phyloP scores from a whole-genome alignment of 352 stramenopile genomes.

The Phytophthora pluvialis region DNA sequence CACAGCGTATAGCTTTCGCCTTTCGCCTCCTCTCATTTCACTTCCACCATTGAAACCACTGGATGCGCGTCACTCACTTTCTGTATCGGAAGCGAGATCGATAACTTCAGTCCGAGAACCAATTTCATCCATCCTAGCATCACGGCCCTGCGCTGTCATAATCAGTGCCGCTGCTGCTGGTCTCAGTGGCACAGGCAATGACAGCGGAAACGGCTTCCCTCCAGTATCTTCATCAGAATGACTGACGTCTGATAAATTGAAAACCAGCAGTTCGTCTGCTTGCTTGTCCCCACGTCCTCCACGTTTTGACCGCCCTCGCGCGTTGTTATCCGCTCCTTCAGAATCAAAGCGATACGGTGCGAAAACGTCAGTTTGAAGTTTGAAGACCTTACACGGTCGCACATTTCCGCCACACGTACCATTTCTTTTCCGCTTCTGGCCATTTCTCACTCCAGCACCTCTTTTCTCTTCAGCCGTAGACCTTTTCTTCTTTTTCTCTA shows the following conservation, averaged over 20 bases:
- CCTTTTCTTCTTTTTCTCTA: slow-evolving; percentile 16
- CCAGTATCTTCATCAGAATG: slow-evolving; percentile 36
- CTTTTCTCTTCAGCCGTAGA: slow-evolving; percentile 18
- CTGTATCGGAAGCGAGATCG: slow-evolving; percentile 57
- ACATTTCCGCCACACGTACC: slow-evolving; percentile 22
- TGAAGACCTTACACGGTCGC: not conserved
- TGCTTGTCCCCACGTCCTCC: slow-evolving; percentile 16
- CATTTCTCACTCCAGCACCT: slow-evolving; percentile 15
- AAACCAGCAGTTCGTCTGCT: slow-evolving; percentile 18
- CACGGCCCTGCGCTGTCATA: slow-evolving; percentile 21
- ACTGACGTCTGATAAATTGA: slow-evolving; percentile 49
- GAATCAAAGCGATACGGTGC: not conserved
- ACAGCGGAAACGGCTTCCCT: slow-evolving; percentile 34
- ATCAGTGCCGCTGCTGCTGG: slow-evolving; percentile 7
- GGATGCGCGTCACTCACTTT: slow-evolving; percentile 42
- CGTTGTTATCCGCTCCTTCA: slow-evolving; percentile 24
- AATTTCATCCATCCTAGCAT: slow-evolving; percentile 22
- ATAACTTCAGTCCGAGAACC: slow-evolving; percentile 40
- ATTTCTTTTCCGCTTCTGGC: slow-evolving; percentile 46
- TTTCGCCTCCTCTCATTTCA: not conserved
- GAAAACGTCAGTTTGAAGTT: slow-evolving; percentile 8
- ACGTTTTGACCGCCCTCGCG: slow-evolving; percentile 25
- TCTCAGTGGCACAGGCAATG: slow-evolving; percentile 27
- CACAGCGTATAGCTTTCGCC: not conserved
- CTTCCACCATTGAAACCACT: not conserved